Base-by-base conservation (phyloP, 2,329 filamentous ascomycete genomes). In the Trichoderma koningiopsis region DNA sequence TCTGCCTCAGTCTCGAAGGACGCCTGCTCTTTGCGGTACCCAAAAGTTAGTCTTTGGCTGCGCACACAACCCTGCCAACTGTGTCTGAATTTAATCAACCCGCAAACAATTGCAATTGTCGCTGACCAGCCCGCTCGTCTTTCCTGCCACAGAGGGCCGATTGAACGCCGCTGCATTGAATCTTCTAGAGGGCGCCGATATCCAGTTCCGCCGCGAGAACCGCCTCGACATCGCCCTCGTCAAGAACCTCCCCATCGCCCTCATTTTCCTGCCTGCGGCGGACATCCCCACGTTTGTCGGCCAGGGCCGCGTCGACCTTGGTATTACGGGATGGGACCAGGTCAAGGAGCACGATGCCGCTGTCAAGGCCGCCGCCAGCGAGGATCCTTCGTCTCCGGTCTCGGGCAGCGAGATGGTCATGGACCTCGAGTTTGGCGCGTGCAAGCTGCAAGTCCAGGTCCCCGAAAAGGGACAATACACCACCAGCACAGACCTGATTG, bases 221-320 rank as follows among this genome's bases (percentile, higher is more conserved):
- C 91, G 96, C 70, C 92, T 98, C 76, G 96, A 99, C 80, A 97
- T 99, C 77, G 96, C 96, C 19, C 90, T 99, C 31, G 96, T 98
- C 78, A 97, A 97, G 85, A 99, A 99, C 83, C 89, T 96, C 33
- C 93, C 92, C 43, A 93, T 99, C 75, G 96, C 96, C 19, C 92
- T 99, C 71, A 90, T 99, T 78, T 99, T 99, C 85, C 91, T 99
- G 31, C 96, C 96, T 35, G 96, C 95, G 47, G 94, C 94, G 74
- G 96, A 99, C 79, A 99, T 99, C 77, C 96, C 96, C 5, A 97
- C 94, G 49, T 98, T 98, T 78, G 94, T 99, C 59, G 95, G 95
- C 69, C 94, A 98, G 82, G 96, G 96, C 70, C 91, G 91, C 72
- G 93, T 97, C 59, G 94, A 97, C 77, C 85, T 99, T 19, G 96